Percentiles rank a stretch among this genome's conserved stretches.
phyloP scores from a whole-genome alignment of 2,329 filamentous ascomycete species.

The Thielaviopsis punctulata region DNA sequence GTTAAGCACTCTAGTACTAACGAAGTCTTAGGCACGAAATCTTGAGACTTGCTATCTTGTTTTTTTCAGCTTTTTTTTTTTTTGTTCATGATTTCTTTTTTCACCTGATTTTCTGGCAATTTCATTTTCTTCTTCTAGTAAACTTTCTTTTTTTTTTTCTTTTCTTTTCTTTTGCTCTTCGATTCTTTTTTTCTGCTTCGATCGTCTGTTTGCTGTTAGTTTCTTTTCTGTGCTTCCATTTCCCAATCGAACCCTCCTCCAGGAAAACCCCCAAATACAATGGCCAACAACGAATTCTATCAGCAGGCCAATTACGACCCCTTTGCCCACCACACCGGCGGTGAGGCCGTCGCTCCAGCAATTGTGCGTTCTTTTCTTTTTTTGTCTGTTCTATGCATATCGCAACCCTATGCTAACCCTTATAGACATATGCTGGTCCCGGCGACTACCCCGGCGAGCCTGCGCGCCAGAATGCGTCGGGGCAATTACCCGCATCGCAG shows the following conservation, averaged over 20 bases:
- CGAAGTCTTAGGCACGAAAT: no score
- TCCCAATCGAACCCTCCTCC: background rate
- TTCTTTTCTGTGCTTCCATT: background rate
- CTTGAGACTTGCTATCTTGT: background rate
- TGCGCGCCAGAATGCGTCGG: background rate
- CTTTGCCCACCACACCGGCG: constrained; percentile 3
- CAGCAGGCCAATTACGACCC: constrained; percentile 8
- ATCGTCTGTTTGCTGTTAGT: background rate
- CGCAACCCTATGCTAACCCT: background rate
- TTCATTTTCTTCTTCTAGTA: background rate
- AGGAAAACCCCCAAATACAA: background rate
- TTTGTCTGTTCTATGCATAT: background rate
- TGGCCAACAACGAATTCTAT: constrained; percentile 11
- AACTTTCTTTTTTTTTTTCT: background rate
- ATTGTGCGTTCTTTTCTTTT: background rate
- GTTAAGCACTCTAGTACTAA: no score
- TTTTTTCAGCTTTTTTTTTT: background rate
- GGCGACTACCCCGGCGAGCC: background rate
- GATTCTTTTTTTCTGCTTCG: background rate
- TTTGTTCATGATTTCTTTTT: background rate
- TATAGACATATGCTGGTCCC: background rate
- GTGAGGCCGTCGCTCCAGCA: background rate
- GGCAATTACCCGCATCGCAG: background rate
- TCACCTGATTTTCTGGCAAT: background rate
- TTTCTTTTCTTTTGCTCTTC: background rate